phyloP scores from a whole-genome alignment of 352 stramenopile genomes.

The Globisporangium uncinulatum region DNA sequence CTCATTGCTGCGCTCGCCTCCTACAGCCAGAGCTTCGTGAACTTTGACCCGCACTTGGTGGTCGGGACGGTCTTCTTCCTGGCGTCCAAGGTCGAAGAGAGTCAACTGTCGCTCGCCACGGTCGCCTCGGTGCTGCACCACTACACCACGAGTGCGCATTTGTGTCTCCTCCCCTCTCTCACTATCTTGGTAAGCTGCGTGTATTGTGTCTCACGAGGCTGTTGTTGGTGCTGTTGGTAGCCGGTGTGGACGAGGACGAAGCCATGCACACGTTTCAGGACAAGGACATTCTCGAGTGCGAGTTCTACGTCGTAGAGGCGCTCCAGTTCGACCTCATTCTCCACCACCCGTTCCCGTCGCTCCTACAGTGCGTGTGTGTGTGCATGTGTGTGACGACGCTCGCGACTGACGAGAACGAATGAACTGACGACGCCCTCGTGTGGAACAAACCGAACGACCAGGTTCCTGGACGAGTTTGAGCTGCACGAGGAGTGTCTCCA shows the following conservation, averaged over 20 bases:
- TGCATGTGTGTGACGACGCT: too few relatives aligned
- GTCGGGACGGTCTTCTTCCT: slow-evolving; percentile 84
- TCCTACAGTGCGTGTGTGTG: slow-evolving; percentile 57
- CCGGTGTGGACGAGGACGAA: slow-evolving; percentile 79
- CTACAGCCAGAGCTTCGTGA: slow-evolving; percentile 83
- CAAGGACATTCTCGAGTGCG: slow-evolving; percentile 88
- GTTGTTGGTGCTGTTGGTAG: slow-evolving; percentile 17
- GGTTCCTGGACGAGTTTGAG: slow-evolving; percentile 81
- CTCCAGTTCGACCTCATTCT: slow-evolving; percentile 87
- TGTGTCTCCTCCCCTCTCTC: slow-evolving; percentile 1
- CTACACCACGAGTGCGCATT: slow-evolving; percentile 71
- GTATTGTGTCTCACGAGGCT: too few relatives aligned
- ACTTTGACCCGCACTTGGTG: slow-evolving; percentile 85
- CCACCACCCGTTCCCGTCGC: slow-evolving; percentile 75
- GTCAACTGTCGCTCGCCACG: slow-evolving; percentile 70
- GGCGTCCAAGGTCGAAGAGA: slow-evolving; percentile 85
- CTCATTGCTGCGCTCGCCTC: neutral
- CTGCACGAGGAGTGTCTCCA: slow-evolving; percentile 84
- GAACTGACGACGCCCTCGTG: neutral
- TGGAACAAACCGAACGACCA: slow-evolving; percentile 15
- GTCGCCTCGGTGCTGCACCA: slow-evolving; percentile 80
- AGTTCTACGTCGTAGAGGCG: slow-evolving; percentile 87
- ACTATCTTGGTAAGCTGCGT: neutral
- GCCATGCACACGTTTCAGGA: slow-evolving; percentile 87
- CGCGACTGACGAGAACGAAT: neutral